These are phyloP conservation scores for Erythrobasidium hasegawianum DNA, from an alignment of 1,284 basidiomycete genomes.

Conservation along the genomic window DNA sequence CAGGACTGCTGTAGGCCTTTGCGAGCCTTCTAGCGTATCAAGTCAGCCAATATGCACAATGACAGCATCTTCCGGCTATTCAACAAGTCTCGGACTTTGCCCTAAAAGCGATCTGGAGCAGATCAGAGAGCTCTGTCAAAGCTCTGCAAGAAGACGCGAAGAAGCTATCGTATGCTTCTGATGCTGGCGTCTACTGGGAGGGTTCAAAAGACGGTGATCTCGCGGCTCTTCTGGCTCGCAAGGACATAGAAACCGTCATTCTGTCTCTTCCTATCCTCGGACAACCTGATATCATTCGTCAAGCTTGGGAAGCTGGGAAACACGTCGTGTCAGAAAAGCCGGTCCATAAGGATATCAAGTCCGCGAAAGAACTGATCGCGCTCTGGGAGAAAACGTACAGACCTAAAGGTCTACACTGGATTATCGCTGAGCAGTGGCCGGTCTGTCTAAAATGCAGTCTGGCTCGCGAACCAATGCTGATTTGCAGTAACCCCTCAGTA, in stretches of 20 bases:
- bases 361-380: slow-evolving; percentile 62
- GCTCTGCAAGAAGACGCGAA: neutral
- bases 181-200: neutral
- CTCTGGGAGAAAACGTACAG: slow-evolving; percentile 63
- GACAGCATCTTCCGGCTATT: slow-evolving; percentile 13
- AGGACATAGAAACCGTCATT: slow-evolving; percentile 67
- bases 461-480: no score
- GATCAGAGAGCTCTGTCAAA: neutral
- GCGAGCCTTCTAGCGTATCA: neutral
- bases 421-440: slow-evolving; percentile 64
- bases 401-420: slow-evolving; percentile 70
- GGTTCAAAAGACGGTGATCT: slow-evolving; percentile 50
- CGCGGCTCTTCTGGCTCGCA: slow-evolving; percentile 61
- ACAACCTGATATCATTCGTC: slow-evolving; percentile 65
- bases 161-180: neutral
- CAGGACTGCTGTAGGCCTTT: neutral
- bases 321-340: slow-evolving; percentile 84
- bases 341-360: slow-evolving; percentile 65
- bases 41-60: neutral
- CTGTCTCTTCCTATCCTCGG: slow-evolving; percentile 62
- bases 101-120: slow-evolving; percentile 2
- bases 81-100: neutral
- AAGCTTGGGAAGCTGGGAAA: slow-evolving; percentile 62
- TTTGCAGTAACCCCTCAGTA: no score
- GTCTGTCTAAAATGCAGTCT: slow-evolving; percentile 39